A percentile compares a stretch with the other conserved stretches of the same genome.
Evolutionary conservation across 768 basidiomycete genomes (phyloP).

Genomic region (Boletus barrowsii): DNA sequence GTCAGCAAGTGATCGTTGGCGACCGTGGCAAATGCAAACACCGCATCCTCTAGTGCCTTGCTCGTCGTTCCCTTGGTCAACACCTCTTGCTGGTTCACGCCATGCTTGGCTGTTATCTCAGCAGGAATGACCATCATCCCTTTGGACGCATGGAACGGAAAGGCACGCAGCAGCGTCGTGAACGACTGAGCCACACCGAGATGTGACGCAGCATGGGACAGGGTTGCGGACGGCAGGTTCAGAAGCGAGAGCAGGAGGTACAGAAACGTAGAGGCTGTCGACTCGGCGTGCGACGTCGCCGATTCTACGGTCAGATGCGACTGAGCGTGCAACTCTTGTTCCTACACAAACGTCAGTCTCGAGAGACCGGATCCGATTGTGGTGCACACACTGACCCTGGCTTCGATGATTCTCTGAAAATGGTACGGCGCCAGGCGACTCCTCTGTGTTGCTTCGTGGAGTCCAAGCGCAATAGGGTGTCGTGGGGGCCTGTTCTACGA

Average conservation of each 20-base stretch:
- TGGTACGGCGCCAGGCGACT: conserved; percentile 66
- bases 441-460: conserved; percentile 52
- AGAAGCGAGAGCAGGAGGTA: conserved; percentile 74
- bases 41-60: conserved; percentile 68
- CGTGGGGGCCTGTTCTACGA: conserved; percentile 68
- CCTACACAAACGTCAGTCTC: conserved; percentile 39
- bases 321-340: conserved; percentile 61
- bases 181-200: conserved; percentile 74
- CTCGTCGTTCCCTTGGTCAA: conserved; percentile 54
- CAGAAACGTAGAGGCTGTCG: conserved; percentile 73
- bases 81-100: conserved; percentile 77
- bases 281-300: conserved; percentile 70
- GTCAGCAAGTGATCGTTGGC: conserved; percentile 80
- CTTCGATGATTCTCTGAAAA: conserved; percentile 79
- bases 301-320: conserved; percentile 67
- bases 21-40: conserved; percentile 77
- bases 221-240: conserved; percentile 49
- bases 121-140: conserved; percentile 76
- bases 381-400: conserved; percentile 52
- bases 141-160: conserved; percentile 73
- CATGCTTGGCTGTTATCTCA: conserved; percentile 75
- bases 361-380: conserved; percentile 6
- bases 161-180: conserved; percentile 65
- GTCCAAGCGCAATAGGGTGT: conserved; percentile 77
- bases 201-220: conserved; percentile 80